These are phyloP conservation scores for Forsythia suspensa DNA, from an alignment of 257 asterid genomes.

Conservation along the genomic window DNA sequence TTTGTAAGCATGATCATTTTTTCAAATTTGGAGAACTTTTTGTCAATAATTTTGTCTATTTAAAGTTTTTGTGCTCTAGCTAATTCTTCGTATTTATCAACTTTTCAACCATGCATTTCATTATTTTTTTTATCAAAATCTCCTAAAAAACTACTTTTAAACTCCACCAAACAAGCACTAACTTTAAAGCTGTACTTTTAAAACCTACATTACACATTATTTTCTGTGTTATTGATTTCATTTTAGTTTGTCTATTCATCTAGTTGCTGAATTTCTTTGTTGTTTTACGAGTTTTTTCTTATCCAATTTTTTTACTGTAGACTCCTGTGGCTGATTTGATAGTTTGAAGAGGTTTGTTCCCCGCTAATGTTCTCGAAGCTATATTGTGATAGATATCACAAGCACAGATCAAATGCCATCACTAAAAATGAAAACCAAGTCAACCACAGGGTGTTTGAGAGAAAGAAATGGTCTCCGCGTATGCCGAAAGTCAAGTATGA, in stretches of 20 bases:
- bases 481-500: slow-evolving; percentile 68
- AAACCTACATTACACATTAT: background rate
- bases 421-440: slow-evolving; percentile 75
- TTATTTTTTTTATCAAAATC: too few species aligned
- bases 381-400: slow-evolving; percentile 34
- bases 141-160: too few species aligned
- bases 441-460: slow-evolving; percentile 49
- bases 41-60: background rate
- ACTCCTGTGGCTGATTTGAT: slow-evolving; percentile 42
- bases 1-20: background rate
- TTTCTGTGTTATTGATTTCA: background rate
- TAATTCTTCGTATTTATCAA: background rate
- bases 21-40: background rate
- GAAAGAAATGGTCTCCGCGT: slow-evolving; percentile 72
- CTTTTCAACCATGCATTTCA: too few species aligned
- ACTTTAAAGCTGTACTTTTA: background rate
- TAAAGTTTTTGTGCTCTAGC: background rate
- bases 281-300: slow-evolving; percentile 2
- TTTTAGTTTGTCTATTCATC: background rate
- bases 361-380: slow-evolving; percentile 38
- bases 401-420: slow-evolving; percentile 81
- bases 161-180: too few species aligned
- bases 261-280: background rate
- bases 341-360: slow-evolving; percentile 34
- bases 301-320: slow-evolving; percentile 29